Percentiles rank a stretch among this genome's conserved stretches.
Conservation (phyloP, 1,139 yeast genomes). For the Zygoascus sp. region DNA sequence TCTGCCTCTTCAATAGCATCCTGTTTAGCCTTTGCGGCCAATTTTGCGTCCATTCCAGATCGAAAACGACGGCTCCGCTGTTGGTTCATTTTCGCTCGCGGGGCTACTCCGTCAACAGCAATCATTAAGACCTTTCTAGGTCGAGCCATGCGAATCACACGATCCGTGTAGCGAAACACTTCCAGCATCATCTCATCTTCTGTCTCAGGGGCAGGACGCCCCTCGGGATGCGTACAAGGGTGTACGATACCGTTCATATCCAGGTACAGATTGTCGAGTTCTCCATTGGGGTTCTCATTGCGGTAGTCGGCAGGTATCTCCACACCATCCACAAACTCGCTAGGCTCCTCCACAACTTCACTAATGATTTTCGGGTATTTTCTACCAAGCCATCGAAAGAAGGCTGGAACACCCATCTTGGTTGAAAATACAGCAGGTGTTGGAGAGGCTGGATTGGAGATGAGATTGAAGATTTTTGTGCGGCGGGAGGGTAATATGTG, state of each 20-base stretch:
- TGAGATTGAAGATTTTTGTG: background rate
- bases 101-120: constrained; percentile 99
- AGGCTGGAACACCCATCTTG: constrained; percentile 78
- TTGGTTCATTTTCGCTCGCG: constrained; percentile 98
- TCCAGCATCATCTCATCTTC: constrained; percentile 95
- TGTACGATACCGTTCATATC: constrained; percentile 98
- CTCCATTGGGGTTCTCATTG: constrained; percentile 91
- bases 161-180: constrained; percentile 80
- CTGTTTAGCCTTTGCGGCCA: constrained; percentile 35
- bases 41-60: constrained; percentile 89
- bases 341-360: constrained; percentile 78
- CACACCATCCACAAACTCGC: constrained; percentile 51
- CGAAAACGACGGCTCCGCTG: constrained; percentile 96
- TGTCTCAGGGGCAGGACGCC: constrained; percentile 87
- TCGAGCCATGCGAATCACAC: constrained; percentile 87
- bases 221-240: constrained; percentile 96
- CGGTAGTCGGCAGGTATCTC: constrained; percentile 62
- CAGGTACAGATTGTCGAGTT: constrained; percentile 79
- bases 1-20: constrained; percentile 47
- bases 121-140: constrained; percentile 86
- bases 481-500: background rate
- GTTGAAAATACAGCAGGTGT: background rate
- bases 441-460: background rate
- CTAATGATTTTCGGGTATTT: constrained; percentile 93
- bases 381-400: constrained; percentile 91